phyloP scores from a whole-genome alignment of 208 protist genomes.

The Leishmania major region DNA sequence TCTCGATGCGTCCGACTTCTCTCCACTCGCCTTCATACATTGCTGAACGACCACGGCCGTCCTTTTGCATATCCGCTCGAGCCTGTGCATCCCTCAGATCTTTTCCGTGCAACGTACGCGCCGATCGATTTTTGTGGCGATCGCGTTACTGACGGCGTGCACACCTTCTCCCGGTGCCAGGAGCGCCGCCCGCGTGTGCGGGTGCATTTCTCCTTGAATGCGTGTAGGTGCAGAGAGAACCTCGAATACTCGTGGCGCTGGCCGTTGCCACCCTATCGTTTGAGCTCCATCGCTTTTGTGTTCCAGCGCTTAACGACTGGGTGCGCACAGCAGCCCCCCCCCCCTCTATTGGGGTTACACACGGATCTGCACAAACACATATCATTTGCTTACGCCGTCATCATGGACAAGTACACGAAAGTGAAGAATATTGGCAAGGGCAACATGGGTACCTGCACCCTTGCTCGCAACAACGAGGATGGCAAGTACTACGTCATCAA shows the following conservation, averaged over 20 bases:
- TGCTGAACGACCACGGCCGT: background rate
- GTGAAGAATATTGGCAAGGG: constrained; percentile 93
- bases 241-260: background rate
- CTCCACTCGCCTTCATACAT: background rate
- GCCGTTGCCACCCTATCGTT: background rate
- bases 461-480: constrained; percentile 92
- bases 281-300: background rate
- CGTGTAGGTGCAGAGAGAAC: background rate
- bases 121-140: background rate
- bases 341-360: background rate
- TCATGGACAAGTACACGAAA: constrained; percentile 93
- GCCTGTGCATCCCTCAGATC: background rate
- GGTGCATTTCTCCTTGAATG: background rate
- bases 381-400: background rate
- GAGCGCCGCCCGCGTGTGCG: background rate
- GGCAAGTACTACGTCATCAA: constrained; percentile 94
- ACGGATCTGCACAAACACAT: background rate
- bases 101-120: background rate
- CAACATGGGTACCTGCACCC: constrained; percentile 93
- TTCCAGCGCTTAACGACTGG: background rate
- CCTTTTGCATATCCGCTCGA: background rate
- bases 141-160: background rate
- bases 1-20: background rate
- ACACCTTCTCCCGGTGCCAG: background rate
- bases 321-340: background rate